phyloP scores from a whole-genome alignment of 1,139 yeast genomes.

The Kazachstania sp. region DNA sequence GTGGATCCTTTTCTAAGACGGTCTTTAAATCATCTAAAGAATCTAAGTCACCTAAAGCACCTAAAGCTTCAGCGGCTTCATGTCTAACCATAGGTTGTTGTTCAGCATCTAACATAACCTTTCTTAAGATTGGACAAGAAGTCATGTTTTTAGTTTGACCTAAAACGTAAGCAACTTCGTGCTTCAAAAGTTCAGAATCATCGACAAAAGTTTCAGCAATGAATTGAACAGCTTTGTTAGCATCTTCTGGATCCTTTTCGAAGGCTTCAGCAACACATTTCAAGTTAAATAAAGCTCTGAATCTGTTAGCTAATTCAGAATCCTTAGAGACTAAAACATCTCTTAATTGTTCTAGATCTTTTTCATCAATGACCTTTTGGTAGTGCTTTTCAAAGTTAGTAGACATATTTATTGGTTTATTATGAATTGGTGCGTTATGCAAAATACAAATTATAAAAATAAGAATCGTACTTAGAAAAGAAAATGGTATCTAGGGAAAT shows the following conservation, averaged over 20 bases:
- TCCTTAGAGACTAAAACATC: conserved; percentile 57
- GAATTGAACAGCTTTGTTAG: conserved; percentile 64
- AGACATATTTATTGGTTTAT: conserved; percentile 20
- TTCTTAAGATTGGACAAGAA: conserved; percentile 68
- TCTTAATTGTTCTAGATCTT: conserved; percentile 58
- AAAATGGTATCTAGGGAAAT: too few species aligned
- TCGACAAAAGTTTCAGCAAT: conserved; percentile 81
- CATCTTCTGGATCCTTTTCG: conserved; percentile 40
- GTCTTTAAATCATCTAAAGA: conserved; percentile 60
- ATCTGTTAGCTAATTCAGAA: conserved; percentile 71
- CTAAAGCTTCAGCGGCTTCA: conserved; percentile 98
- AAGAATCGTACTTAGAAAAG: too few species aligned
- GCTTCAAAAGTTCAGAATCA: conserved; percentile 81
- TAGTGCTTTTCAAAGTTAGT: conserved; percentile 32
- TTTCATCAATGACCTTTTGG: conserved; percentile 33
- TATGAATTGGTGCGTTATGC: not conserved
- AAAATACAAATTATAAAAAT: too few species aligned
- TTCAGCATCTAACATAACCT: conserved; percentile 52
- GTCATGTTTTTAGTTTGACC: conserved; percentile 86
- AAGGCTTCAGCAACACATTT: conserved; percentile 71
- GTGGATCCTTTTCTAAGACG: conserved; percentile 63
- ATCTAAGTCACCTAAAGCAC: conserved; percentile 80
- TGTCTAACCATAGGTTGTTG: conserved; percentile 98
- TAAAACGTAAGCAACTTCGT: conserved; percentile 95
- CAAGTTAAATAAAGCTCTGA: conserved; percentile 86